Percentiles rank a stretch among this genome's conserved stretches.
phyloP scores from a whole-genome alignment of 805 yeast species.

The Schizosaccharomyces japonicus region DNA sequence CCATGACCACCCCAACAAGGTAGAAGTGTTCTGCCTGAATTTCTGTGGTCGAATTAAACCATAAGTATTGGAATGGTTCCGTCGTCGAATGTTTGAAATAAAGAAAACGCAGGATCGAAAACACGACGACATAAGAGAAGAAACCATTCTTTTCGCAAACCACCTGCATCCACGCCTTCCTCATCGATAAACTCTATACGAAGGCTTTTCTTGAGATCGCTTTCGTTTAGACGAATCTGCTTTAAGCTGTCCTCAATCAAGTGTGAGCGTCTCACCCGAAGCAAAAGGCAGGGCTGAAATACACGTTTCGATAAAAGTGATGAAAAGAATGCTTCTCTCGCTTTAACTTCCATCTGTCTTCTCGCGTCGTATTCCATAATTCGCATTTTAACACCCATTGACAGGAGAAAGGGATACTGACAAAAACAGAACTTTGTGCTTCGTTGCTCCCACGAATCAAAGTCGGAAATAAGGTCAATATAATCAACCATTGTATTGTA shows the following conservation, averaged over 20 bases:
- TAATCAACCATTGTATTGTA: constrained; percentile 68
- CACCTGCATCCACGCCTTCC: constrained; percentile 91
- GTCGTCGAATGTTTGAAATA: constrained; percentile 39
- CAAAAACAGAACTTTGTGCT: constrained; percentile 34
- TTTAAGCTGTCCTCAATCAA: constrained; percentile 52
- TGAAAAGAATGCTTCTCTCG: constrained; percentile 67
- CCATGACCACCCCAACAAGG: constrained; percentile 65
- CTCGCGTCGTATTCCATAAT: constrained; percentile 64
- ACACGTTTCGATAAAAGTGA: constrained; percentile 40
- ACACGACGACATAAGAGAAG: constrained; percentile 42
- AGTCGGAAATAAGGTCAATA: constrained; percentile 54
- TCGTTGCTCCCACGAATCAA: constrained; percentile 49
- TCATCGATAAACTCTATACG: constrained; percentile 64
- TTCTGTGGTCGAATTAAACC: constrained; percentile 29
- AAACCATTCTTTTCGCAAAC: constrained; percentile 86
- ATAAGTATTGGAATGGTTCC: constrained; percentile 33
- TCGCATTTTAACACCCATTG: constrained; percentile 60
- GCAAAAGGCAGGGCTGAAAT: constrained; percentile 42
- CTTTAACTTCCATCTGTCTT: constrained; percentile 59
- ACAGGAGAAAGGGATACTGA: constrained; percentile 58
- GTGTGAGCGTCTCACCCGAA: constrained; percentile 41
- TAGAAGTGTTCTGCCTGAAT: constrained; percentile 19
- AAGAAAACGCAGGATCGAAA: constrained; percentile 42
- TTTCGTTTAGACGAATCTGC: constrained; percentile 22
- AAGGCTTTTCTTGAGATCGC: constrained; percentile 48